phyloP scores from a whole-genome alignment of 2,329 filamentous ascomycete genomes.

The Xylariomycetidae sp. region DNA sequence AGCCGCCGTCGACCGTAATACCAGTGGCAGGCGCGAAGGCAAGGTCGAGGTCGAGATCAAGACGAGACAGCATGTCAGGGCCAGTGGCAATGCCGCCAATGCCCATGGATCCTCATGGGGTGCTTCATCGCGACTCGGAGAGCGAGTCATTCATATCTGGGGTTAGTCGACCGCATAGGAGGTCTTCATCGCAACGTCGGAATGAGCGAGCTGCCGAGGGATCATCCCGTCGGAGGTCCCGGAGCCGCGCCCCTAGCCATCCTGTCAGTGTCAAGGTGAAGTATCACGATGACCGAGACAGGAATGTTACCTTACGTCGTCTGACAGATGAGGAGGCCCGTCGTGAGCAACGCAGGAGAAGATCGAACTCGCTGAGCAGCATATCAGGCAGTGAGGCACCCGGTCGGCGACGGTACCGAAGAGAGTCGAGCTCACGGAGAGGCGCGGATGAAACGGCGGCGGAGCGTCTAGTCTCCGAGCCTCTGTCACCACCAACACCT shows the following conservation, averaged over 20 bases:
- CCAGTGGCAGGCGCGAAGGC: constrained; percentile 17
- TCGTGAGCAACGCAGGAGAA: constrained; percentile 32
- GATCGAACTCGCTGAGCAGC: constrained; percentile 51
- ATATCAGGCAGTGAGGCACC: constrained; percentile 53
- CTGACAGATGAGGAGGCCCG: constrained; percentile 57
- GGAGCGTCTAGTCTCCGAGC: constrained; percentile 36
- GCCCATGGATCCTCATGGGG: constrained; percentile 48
- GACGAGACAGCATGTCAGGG: constrained; percentile 31
- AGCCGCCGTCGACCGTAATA: constrained; percentile 9
- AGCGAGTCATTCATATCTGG: constrained; percentile 40
- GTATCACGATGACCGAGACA: constrained; percentile 55
- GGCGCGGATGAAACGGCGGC: constrained; percentile 38
- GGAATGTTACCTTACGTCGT: constrained; percentile 57
- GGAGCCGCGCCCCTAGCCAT: constrained; percentile 39
- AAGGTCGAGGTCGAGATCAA: constrained; percentile 34
- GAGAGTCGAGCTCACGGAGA: constrained; percentile 45
- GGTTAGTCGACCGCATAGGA: constrained; percentile 35
- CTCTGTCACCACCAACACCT: constrained; percentile 52
- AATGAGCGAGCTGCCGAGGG: constrained; percentile 39
- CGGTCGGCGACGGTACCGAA: constrained; percentile 45
- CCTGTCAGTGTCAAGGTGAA: constrained; percentile 56
- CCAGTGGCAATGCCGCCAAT: constrained; percentile 46
- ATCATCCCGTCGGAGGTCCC: constrained; percentile 26
- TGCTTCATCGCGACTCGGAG: constrained; percentile 34
- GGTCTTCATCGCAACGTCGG: constrained; percentile 42